These are phyloP conservation scores for Candida neerlandica DNA, from an alignment of 1,139 yeast genomes.

Conservation along the genomic window DNA sequence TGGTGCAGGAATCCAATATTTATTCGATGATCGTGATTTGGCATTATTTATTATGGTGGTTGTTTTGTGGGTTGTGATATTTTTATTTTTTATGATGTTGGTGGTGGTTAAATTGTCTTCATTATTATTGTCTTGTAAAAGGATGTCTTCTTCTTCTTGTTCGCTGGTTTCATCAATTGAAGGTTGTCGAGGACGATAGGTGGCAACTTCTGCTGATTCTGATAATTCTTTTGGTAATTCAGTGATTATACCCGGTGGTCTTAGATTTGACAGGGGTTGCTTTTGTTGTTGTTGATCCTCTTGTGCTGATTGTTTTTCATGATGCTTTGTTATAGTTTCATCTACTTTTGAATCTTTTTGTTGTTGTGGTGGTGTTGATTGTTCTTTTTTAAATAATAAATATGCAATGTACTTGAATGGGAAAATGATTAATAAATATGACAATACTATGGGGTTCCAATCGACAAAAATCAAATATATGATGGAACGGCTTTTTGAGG, in stretches of 20 bases:
- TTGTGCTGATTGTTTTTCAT: background rate
- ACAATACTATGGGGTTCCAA: conserved; percentile 3
- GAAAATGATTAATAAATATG: background rate
- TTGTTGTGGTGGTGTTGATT: background rate
- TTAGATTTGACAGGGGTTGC: background rate
- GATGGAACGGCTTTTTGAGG: background rate
- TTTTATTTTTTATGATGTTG: conserved; percentile 4
- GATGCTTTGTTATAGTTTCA: background rate
- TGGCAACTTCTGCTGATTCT: background rate
- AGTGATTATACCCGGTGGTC: conserved; percentile 1
- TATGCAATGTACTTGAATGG: background rate
- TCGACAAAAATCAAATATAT: background rate
- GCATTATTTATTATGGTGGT: conserved; percentile 7
- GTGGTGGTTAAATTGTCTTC: conserved; percentile 2
- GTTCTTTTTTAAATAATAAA: background rate
- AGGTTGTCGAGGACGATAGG: background rate
- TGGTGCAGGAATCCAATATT: conserved; percentile 52
- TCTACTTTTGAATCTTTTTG: background rate
- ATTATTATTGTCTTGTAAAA: background rate
- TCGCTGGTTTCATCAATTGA: conserved; percentile 1
- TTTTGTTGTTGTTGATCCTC: background rate
- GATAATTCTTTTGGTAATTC: conserved; percentile 1
- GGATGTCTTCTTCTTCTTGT: conserved; percentile 14
- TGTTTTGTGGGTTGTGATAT: background rate
- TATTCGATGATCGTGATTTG: conserved; percentile 59